Evolutionary conservation across 2,329 filamentous ascomycete species (phyloP), one percentile per base, ranked within the genome.

Genomic region (Fusarium sp.): DNA sequence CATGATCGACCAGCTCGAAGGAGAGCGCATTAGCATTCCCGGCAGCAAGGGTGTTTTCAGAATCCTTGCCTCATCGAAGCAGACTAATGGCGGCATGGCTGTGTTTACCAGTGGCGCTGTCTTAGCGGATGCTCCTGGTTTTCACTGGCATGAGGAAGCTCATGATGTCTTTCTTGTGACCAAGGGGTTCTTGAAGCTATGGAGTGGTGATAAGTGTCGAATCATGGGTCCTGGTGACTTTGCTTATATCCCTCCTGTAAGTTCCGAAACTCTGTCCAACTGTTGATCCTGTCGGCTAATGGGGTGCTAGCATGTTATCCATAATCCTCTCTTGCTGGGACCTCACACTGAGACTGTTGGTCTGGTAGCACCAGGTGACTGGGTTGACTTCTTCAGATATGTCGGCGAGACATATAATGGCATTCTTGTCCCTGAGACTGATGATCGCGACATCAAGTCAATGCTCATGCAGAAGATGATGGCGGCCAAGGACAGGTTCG

Each of bases 301-400:
- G 1, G 2, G 2, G 12, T 13, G 7, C 12, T 42, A 88, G 85
- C 84, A 80, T 69, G 81, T 86, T 13, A 81, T 90, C 50, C 88
- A 90, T 75, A 88, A 89, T 72, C 88, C 88, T 9, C 85, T 89
- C 62, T 81, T 88, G 32, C 80, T 88, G 3, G 87, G 87, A 3
- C 83, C 86, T 0, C 86, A 89, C 69, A 87, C 87, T 5, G 88
- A 90, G 69, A 84, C 85, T 25, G 79, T 87, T 3, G 87, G 88
- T 19, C 78, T 90, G 7, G 86, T 90, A 33, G 86, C 86, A 0
- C 88, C 88, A 0, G 88, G 87, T 9, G 88, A 88, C 75, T 90
- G 88, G 88, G 82, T 89, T 33, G 88, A 90, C 72, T 90, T 90
- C 81, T 90, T 90, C 81, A 84, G 88, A 56, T 86, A 88, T 75